Conservation (phyloP, 345 rosid species). For the Bretschneidera sinensis region DNA sequence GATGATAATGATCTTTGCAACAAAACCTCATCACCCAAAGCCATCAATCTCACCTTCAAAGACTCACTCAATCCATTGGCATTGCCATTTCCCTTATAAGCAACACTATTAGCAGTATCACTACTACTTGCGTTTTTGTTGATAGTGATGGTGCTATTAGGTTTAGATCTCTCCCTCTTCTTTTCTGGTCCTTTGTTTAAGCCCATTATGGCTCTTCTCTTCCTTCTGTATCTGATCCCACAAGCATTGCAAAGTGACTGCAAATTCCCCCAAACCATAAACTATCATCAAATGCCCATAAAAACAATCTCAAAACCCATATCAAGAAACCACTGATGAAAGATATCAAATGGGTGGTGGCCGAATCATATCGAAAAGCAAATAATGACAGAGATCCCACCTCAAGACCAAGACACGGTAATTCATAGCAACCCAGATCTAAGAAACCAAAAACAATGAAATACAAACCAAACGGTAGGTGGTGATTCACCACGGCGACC, state of each 20-base stretch:
- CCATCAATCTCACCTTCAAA: constrained; percentile 32
- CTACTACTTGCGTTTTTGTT: neutral
- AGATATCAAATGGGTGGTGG: neutral
- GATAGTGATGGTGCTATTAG: neutral
- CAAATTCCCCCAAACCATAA: too few species aligned
- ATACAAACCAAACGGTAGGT: neutral
- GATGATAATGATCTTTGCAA: constrained; percentile 33
- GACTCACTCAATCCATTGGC: constrained; percentile 22
- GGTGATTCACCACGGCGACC: neutral
- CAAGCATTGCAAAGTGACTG: constrained; percentile 94
- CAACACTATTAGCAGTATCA: neutral
- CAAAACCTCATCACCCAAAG: constrained; percentile 32
- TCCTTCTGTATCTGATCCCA: constrained; percentile 79
- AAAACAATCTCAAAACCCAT: neutral
- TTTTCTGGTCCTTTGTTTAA: constrained; percentile 21
- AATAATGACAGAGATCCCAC: too few species aligned
- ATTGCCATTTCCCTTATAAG: neutral
- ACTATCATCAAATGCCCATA: too few species aligned
- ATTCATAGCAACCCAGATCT: too few species aligned
- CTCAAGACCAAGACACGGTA: too few species aligned
- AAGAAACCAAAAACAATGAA: neutral
- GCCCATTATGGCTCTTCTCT: constrained; percentile 29
- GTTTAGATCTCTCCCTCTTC: constrained; percentile 25
- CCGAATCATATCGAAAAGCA: too few species aligned
- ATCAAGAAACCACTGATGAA: neutral